Evolutionary conservation across 352 stramenopile genomes (phyloP).

Genomic region (Globisporangium spiculum): DNA sequence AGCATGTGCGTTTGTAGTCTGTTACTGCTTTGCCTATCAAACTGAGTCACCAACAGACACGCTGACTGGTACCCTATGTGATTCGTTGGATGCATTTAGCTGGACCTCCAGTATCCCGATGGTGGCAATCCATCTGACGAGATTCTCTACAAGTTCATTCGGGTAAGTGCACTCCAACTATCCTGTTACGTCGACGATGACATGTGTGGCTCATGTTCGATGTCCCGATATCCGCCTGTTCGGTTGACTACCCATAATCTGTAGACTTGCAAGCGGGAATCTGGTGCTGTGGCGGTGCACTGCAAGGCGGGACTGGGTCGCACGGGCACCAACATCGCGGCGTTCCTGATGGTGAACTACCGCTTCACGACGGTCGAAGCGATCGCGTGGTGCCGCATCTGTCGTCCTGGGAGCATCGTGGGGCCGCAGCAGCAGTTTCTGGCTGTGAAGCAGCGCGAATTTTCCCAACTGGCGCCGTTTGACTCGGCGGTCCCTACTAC

Average conservation of each 20-base stretch:
- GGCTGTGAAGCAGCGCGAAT: constrained; percentile 72
- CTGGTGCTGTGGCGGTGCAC: constrained; percentile 93
- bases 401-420: constrained; percentile 92
- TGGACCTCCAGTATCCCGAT: constrained; percentile 94
- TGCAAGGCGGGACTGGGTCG: constrained; percentile 96
- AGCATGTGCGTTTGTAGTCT: constrained; percentile 46
- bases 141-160: constrained; percentile 85
- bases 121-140: constrained; percentile 85
- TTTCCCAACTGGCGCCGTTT: constrained; percentile 23
- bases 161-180: constrained; percentile 30
- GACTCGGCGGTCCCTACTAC: not conserved
- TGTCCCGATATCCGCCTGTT: not conserved
- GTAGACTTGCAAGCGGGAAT: constrained; percentile 51
- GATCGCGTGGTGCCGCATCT: constrained; percentile 96
- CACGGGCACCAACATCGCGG: constrained; percentile 95
- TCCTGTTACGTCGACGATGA: too few relatives aligned
- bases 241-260: not conserved
- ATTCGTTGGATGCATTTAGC: constrained; percentile 13
- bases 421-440: constrained; percentile 96
- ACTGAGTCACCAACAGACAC: not conserved
- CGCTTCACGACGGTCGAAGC: constrained; percentile 90
- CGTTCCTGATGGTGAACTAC: constrained; percentile 96
- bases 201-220: constrained; percentile 4
- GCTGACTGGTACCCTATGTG: not conserved
- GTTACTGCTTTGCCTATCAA: too few relatives aligned